Conservation (phyloP, 176 grass and related monocot genomes). For the maize (Zea mays) region DNA sequence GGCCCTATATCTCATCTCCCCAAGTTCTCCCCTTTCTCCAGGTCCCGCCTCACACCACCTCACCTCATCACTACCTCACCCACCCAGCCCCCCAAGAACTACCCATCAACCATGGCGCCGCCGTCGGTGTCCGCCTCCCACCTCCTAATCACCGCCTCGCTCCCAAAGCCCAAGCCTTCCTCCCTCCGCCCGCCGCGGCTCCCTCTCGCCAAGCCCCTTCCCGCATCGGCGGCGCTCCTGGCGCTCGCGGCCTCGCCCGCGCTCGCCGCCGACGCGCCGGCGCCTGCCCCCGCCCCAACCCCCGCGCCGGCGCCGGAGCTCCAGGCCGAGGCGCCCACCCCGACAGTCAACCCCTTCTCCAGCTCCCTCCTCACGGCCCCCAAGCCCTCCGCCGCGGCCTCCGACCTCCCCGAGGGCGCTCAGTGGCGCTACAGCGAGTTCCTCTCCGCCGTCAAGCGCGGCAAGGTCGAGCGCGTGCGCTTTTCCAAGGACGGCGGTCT, state of each 20-base stretch:
- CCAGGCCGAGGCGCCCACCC: conserved; percentile 56
- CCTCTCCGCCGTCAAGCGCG: conserved; percentile 79
- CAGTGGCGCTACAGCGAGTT: conserved; percentile 99
- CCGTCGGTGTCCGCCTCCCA: conserved; percentile 47
- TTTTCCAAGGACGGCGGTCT: conserved; percentile 82
- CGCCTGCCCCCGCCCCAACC: neutral
- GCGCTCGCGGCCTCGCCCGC: conserved; percentile 45
- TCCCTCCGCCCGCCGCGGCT: conserved; percentile 39
- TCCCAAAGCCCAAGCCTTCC: conserved; percentile 57
- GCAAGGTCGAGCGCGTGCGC: conserved; percentile 88
- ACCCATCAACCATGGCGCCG: conserved; percentile 49
- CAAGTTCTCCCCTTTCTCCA: neutral
- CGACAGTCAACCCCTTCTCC: conserved; percentile 66
- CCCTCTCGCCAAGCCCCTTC: conserved; percentile 26
- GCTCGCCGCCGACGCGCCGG: conserved; percentile 57
- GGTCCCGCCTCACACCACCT: neutral
- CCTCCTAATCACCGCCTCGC: conserved; percentile 71
- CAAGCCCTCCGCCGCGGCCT: conserved; percentile 36
- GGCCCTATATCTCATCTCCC: conserved; percentile 14
- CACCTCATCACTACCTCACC: neutral
- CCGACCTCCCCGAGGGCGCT: conserved; percentile 72
- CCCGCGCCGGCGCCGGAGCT: conserved; percentile 14
- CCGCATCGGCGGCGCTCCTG: conserved; percentile 37
- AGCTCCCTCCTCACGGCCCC: conserved; percentile 65
- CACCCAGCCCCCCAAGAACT: neutral